A percentile compares a stretch with the other conserved stretches of the same genome.
Evolutionary conservation across 2,329 filamentous ascomycete species (phyloP).

Genomic region (Claviceps digitariae): DNA sequence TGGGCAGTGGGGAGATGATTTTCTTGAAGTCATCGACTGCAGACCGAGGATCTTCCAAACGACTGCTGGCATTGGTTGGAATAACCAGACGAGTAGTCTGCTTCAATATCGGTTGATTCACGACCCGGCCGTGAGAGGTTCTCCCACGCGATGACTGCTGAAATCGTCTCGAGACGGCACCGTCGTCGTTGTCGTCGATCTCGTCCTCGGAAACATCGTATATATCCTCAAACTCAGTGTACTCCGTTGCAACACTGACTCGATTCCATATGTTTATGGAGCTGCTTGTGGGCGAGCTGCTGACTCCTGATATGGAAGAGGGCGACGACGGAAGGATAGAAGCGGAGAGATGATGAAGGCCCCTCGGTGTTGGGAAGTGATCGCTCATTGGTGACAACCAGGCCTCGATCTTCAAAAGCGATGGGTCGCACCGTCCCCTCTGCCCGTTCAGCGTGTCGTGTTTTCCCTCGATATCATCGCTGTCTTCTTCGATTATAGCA

Average conservation of each 20-base stretch:
- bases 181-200: slow-evolving; percentile 43
- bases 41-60: slow-evolving; percentile 28
- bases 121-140: slow-evolving; percentile 21
- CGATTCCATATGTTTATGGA: slow-evolving; percentile 49
- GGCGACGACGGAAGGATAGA: slow-evolving; percentile 49
- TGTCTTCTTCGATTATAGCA: slow-evolving; percentile 50
- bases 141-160: slow-evolving; percentile 21
- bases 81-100: slow-evolving; percentile 37
- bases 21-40: slow-evolving; percentile 31
- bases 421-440: slow-evolving; percentile 16
- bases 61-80: slow-evolving; percentile 24
- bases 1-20: slow-evolving; percentile 43
- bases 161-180: slow-evolving; percentile 9
- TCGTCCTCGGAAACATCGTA: slow-evolving; percentile 82
- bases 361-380: slow-evolving; percentile 61
- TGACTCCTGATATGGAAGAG: slow-evolving; percentile 39
- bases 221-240: slow-evolving; percentile 70
- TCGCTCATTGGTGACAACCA: slow-evolving; percentile 47
- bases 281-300: slow-evolving; percentile 38
- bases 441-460: slow-evolving; percentile 10
- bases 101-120: slow-evolving; percentile 22
- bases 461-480: slow-evolving; percentile 23
- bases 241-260: slow-evolving; percentile 47
- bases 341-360: slow-evolving; percentile 49
- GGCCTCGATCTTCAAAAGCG: slow-evolving; percentile 39